Evolutionary conservation across 163 green algal species (phyloP), one percentile per base, ranked within the genome.

Genomic region (Botryococcus braunii): DNA sequence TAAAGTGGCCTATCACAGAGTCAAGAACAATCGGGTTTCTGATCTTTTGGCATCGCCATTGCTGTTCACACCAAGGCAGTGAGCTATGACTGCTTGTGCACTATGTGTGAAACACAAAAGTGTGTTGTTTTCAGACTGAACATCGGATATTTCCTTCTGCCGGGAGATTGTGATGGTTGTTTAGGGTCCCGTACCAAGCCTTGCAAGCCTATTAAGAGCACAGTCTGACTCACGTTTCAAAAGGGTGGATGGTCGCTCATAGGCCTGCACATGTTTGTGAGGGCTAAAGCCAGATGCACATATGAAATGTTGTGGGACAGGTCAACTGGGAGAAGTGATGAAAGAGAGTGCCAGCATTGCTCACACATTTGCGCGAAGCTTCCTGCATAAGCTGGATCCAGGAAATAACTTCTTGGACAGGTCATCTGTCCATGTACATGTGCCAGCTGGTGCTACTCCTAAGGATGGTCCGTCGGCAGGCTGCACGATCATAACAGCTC

Each of bases 271-370:
- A 36, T 48, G 1, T 65, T 3, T 62, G 55, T 37, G 55, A 36
- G 27, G 2, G 17, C 2, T 1, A 2, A 36, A 13, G 55, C 55
- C 2, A 31, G 27, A 13, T 31, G 55, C 55, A 1, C 11, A 21
- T n/a, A n/a, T n/a, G n/a, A n/a, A n/a, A 21, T 29, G 46, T 21
- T 55, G 9, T 7, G 8, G 34, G 66, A 75, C 86, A 72, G 91
- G 92, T 8, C 89, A 97, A 78, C 81, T 98, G 43, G 93, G 93
- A 3, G 91, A 97, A 48, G 93, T 98, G 34, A 97, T 98, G 88
- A 91, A 88, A 57, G 93, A 98, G 79, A 88, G 70, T 48, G 81
- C 86, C 27, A 80, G 73, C 46, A 97, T 97, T 72, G 93, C 91
- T 2, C 87, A 96, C 79, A 95, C 88, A 41, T 93, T 85, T 56